Evolutionary conservation across 2,329 filamentous ascomycete species (phyloP).

Genomic region (Cytospora leucostoma): DNA sequence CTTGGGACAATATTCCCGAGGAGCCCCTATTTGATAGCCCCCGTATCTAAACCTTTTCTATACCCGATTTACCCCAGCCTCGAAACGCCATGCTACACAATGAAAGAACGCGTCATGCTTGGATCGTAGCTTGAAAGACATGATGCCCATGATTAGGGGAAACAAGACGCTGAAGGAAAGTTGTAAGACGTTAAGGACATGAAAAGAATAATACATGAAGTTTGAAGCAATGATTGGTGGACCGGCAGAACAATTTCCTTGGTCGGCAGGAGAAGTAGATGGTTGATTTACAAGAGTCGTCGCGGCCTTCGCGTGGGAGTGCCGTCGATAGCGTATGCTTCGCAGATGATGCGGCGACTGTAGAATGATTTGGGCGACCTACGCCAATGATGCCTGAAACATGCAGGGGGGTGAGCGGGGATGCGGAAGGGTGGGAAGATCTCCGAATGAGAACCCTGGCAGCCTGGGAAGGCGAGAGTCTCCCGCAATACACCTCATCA

Average conservation of each 20-base stretch:
- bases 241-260: constrained; percentile 19
- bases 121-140: constrained; percentile 10
- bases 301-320: background rate
- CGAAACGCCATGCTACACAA: constrained; percentile 23
- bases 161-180: constrained; percentile 3
- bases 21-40: too few species aligned
- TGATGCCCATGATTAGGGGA: constrained; percentile 2
- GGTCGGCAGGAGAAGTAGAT: constrained; percentile 9
- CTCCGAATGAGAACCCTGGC: background rate
- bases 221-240: background rate
- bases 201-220: constrained; percentile 2
- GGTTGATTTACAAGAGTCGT: constrained; percentile 4
- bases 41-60: too few species aligned
- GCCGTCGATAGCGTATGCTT: background rate
- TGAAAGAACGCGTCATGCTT: constrained; percentile 16
- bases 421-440: background rate
- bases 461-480: background rate
- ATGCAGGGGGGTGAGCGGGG: constrained; percentile 15
- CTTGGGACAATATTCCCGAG: background rate
- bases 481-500: constrained; percentile 15
- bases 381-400: background rate
- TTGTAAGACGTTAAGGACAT: constrained; percentile 1
- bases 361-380: background rate
- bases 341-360: background rate
- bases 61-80: too few species aligned